phyloP scores from a whole-genome alignment of 2,329 filamentous ascomycete species.

The Clonostachys sp. region DNA sequence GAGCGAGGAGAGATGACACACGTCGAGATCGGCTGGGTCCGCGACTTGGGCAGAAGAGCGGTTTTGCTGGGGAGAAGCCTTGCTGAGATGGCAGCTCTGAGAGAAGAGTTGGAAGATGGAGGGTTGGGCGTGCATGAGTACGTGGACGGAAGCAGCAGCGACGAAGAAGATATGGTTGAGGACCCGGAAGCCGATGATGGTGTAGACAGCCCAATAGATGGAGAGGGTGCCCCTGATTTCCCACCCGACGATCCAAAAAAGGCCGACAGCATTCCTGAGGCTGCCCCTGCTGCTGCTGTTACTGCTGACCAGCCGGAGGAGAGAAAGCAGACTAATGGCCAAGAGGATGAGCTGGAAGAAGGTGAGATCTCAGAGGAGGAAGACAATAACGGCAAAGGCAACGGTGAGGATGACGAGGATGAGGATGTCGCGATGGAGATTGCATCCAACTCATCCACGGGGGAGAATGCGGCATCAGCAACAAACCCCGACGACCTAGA shows the following conservation, averaged over 20 bases:
- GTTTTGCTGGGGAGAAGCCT: conserved; percentile 53
- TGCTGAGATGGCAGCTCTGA: conserved; percentile 44
- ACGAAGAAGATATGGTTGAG: conserved; percentile 27
- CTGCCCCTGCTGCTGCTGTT: background rate
- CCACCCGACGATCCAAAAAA: background rate
- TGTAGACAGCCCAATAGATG: conserved; percentile 7
- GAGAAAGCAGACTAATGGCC: background rate
- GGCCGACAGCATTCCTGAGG: no score
- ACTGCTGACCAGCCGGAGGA: background rate
- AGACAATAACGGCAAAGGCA: conserved; percentile 12
- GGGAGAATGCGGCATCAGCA: conserved; percentile 26
- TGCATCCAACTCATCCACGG: conserved; percentile 21
- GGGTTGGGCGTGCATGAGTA: conserved; percentile 36
- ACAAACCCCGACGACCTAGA: conserved; percentile 31
- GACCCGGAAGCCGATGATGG: conserved; percentile 21
- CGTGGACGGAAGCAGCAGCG: conserved; percentile 37
- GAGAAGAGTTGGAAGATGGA: conserved; percentile 34
- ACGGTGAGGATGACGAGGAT: conserved; percentile 14
- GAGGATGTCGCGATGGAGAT: conserved; percentile 39
- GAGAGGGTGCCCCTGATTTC: background rate
- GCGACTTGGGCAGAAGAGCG: conserved; percentile 77
- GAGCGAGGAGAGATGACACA: conserved; percentile 72
- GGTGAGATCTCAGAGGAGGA: conserved; percentile 3
- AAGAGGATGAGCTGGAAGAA: conserved; percentile 1
- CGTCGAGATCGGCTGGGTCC: conserved; percentile 68